Percentiles rank a stretch among this genome's conserved stretches.
Conservation (phyloP, 345 rosid species). For the Rhodamnia rubescens region DNA sequence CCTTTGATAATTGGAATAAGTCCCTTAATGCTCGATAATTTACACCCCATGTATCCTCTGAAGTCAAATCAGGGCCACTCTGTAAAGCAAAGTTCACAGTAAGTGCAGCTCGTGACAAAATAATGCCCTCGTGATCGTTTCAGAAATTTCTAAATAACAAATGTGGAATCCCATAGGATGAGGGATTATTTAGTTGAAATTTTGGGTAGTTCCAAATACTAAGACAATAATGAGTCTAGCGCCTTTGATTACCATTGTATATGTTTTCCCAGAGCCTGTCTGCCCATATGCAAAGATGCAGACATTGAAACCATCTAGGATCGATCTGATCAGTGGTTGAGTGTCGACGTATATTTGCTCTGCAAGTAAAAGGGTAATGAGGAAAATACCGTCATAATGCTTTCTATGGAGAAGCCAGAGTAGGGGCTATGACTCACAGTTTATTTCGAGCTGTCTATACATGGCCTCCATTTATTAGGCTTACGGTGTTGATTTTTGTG, state of each 20-base stretch:
- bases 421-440: not conserved
- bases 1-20: conserved; percentile 68
- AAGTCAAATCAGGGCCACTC: conserved; percentile 88
- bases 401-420: not conserved
- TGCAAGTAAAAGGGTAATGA: conserved; percentile 9
- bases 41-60: conserved; percentile 86
- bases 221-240: not conserved
- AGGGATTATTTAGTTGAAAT: not conserved
- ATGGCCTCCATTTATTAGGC: not conserved
- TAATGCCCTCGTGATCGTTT: not conserved
- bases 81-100: conserved; percentile 8
- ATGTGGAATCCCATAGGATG: not conserved
- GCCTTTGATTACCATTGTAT: conserved; percentile 64
- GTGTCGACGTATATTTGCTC: conserved; percentile 83
- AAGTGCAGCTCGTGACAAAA: not conserved
- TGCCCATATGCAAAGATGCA: conserved; percentile 98
- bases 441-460: not conserved
- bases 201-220: not conserved
- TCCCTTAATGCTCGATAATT: conserved; percentile 88
- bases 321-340: conserved; percentile 74
- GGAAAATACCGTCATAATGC: not conserved
- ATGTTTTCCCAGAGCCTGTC: conserved; percentile 98
- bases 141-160: not conserved
- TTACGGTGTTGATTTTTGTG: not conserved
- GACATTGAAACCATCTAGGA: conserved; percentile 89